A percentile compares a stretch with the other conserved stretches of the same genome.
Conservation (phyloP, 1,284 basidiomycete genomes). For the Lentinus polychrous region DNA sequence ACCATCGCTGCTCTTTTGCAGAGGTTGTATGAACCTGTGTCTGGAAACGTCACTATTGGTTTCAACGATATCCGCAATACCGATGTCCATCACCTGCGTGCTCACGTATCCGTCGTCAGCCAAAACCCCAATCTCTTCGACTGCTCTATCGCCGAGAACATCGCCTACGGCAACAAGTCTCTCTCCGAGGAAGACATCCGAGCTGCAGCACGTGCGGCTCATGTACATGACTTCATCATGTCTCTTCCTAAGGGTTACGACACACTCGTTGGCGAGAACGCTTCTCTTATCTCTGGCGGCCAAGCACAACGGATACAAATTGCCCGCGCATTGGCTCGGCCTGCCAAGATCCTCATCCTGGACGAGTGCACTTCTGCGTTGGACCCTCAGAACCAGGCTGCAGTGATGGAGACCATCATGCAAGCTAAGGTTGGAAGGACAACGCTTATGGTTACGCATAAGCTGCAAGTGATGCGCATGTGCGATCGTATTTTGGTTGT, state of each 20-base stretch:
- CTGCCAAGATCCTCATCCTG: slow-evolving; percentile 73
- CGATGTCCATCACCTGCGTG: slow-evolving; percentile 70
- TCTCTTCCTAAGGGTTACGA: slow-evolving; percentile 79
- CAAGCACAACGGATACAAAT: slow-evolving; percentile 93
- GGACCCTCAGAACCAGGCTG: slow-evolving; percentile 76
- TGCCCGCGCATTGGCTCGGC: slow-evolving; percentile 78
- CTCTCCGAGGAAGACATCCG: slow-evolving; percentile 53
- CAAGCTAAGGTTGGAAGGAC: slow-evolving; percentile 64
- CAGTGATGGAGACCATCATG: slow-evolving; percentile 74
- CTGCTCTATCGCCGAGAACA: slow-evolving; percentile 78
- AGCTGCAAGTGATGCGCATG: slow-evolving; percentile 83
- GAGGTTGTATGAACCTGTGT: slow-evolving; percentile 74
- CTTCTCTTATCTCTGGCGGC: slow-evolving; percentile 83
- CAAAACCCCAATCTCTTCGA: slow-evolving; percentile 87
- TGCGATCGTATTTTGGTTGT: slow-evolving; percentile 89
- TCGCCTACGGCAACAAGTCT: slow-evolving; percentile 66
- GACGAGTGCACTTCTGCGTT: slow-evolving; percentile 94
- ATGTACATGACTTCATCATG: slow-evolving; percentile 85
- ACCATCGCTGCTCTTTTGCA: slow-evolving; percentile 82
- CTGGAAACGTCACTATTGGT: slow-evolving; percentile 60
- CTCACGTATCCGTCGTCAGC: slow-evolving; percentile 79
- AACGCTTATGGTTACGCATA: slow-evolving; percentile 92
- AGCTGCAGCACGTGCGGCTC: slow-evolving; percentile 67
- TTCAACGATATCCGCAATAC: slow-evolving; percentile 42
- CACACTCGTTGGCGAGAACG: slow-evolving; percentile 85